Base-by-base conservation (phyloP, 2,329 filamentous ascomycete species). In the Colletotrichum sp. region DNA sequence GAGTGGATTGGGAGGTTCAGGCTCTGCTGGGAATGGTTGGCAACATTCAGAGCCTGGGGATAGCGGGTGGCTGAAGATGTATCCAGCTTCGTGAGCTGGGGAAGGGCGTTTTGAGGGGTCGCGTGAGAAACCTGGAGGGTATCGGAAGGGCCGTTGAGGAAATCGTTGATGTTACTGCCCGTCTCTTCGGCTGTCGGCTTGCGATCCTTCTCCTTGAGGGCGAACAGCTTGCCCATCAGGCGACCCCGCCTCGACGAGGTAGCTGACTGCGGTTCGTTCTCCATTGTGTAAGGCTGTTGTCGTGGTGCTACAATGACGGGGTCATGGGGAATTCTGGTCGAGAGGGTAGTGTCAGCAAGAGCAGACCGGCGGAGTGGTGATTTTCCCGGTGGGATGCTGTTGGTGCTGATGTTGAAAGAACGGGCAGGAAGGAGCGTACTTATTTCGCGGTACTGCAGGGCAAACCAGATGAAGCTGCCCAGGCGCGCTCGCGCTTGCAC, bases 161-260 rank as follows among this genome's bases (percentile, higher is more conserved):
- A 93, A 76, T 88, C 88, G 78, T 91, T 87, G 75, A 93, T 84
- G 64, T 90, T 87, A 77, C 83, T 84, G 55, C 82, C 83, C 15
- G 82, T 83, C 65, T 82, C 81, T 70, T 80, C 81, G 21, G 81
- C 79, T 21, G 79, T 77, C 38, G 77, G 76, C 73, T 85, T 87
- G 76, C 84, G 81, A 68, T 86, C 86, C 78, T 85, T 87, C 64
- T 86, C 86, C 78, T 84, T 87, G 75, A 81, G 81, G 70, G 86
- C 86, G 78, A 92, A 92, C 72, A 93, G 84, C 84, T 91, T 92
- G 76, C 90, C 90, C 87, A 92, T 92, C 61, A 93, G 82, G 74
- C 91, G 90, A 78, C 87, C 87, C 78, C 87, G 84, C 80, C 84
- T 87, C 43, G 87, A 86, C 76, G 79, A 78, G 62, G 81, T 79